Percentiles rank a stretch among this genome's conserved stretches.
Conservation (phyloP, 1,284 basidiomycete genomes). For the Boletellus sp. region DNA sequence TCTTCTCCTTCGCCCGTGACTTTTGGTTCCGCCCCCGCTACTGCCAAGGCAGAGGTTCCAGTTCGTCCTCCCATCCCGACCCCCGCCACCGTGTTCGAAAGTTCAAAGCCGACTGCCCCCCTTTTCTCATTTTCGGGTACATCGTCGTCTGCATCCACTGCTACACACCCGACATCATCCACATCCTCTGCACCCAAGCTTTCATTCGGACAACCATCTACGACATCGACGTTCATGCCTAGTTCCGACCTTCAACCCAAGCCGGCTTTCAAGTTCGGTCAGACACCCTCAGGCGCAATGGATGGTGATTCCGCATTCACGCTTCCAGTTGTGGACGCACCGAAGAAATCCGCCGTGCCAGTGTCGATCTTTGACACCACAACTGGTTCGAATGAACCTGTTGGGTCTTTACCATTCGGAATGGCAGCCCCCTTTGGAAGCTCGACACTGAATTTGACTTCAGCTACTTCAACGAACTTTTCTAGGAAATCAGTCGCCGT, state of each 20-base stretch:
- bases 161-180: slow-evolving; percentile 2
- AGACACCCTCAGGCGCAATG: slow-evolving; percentile 11
- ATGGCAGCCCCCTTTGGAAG: slow-evolving; percentile 16
- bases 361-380: slow-evolving; percentile 11
- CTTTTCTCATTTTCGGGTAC: slow-evolving; percentile 21
- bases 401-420: slow-evolving; percentile 18
- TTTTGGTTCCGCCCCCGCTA: slow-evolving; percentile 22
- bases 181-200: slow-evolving; percentile 20
- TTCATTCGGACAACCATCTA: slow-evolving; percentile 25
- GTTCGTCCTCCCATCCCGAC: slow-evolving; percentile 7
- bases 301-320: slow-evolving; percentile 2
- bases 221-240: slow-evolving; percentile 12
- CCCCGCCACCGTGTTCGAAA: slow-evolving; percentile 7
- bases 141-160: slow-evolving; percentile 6
- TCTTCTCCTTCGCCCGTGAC: slow-evolving; percentile 19
- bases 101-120: slow-evolving; percentile 15
- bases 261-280: slow-evolving; percentile 20
- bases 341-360: slow-evolving; percentile 15
- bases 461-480: slow-evolving; percentile 1
- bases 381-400: slow-evolving; percentile 11
- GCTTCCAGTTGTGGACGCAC: slow-evolving; percentile 9
- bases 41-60: slow-evolving; percentile 9
- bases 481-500: slow-evolving; percentile 13
- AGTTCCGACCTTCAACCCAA: slow-evolving; percentile 19
- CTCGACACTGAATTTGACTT: slow-evolving; percentile 6